A percentile compares a stretch with the other conserved stretches of the same genome.
Evolutionary conservation across 2,329 filamentous ascomycete species (phyloP).

Genomic region (Calonectria naviculata): DNA sequence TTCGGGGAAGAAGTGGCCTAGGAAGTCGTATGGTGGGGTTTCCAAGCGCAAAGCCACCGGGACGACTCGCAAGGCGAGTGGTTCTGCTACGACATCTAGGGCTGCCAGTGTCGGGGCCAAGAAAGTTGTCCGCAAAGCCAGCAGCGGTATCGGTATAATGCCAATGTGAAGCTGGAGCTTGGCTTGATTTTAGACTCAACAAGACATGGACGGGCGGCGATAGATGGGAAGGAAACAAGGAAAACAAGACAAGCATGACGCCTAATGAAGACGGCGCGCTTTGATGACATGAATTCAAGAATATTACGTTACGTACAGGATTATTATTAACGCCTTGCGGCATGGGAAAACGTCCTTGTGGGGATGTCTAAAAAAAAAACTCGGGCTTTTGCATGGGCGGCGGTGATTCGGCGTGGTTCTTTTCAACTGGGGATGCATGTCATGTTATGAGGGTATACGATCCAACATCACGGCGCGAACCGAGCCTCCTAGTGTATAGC

Average conservation of each 20-base stretch:
- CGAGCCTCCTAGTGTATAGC: background rate
- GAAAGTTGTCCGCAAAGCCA: conserved; percentile 46
- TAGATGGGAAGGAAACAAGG: background rate
- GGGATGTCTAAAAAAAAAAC: conserved; percentile 7
- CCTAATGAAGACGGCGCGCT: conserved; percentile 24
- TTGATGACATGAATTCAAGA: conserved; percentile 31
- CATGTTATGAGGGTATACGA: background rate
- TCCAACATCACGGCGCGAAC: background rate
- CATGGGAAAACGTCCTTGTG: conserved; percentile 11
- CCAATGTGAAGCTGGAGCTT: conserved; percentile 42
- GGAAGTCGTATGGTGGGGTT: conserved; percentile 42
- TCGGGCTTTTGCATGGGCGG: conserved; percentile 18
- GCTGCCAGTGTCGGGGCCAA: conserved; percentile 34
- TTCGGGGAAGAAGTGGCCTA: conserved; percentile 43
- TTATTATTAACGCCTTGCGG: conserved; percentile 16
- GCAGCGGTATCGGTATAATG: conserved; percentile 52
- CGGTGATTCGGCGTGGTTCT: conserved; percentile 11
- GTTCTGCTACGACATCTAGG: conserved; percentile 39
- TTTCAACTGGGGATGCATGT: conserved; percentile 2
- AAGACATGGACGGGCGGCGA: conserved; percentile 12
- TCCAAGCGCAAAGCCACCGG: conserved; percentile 44
- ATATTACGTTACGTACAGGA: conserved; percentile 20
- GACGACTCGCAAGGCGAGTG: conserved; percentile 44
- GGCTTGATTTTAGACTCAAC: background rate
- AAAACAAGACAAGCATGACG: conserved; percentile 7